phyloP scores from a whole-genome alignment of 2,329 filamentous ascomycete species.

The Aspergillus neoniger region DNA sequence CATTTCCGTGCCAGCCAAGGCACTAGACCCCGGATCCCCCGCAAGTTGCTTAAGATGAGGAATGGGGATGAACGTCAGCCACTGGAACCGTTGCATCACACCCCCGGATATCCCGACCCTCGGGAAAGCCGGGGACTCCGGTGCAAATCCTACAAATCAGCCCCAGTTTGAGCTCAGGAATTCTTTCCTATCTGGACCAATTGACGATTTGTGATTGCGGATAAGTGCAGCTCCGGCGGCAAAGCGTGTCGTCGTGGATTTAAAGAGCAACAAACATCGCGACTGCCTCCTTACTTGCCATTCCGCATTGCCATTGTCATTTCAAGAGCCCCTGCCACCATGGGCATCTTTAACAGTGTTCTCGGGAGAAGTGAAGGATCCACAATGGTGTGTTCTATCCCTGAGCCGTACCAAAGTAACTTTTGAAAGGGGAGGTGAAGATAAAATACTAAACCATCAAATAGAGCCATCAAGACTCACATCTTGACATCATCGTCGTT shows the following conservation, averaged over 20 bases:
- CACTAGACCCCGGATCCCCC: too few relatives aligned
- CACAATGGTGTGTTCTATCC: conserved; percentile 4
- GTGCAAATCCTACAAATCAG: background rate
- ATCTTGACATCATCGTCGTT: conserved; percentile 30
- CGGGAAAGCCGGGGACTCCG: conserved; percentile 1
- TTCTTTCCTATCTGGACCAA: background rate
- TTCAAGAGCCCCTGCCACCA: background rate
- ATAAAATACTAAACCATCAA: background rate
- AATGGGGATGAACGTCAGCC: background rate
- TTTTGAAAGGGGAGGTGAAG: too few relatives aligned
- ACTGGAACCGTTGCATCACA: background rate
- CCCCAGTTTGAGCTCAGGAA: background rate
- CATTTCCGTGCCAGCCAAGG: too few relatives aligned
- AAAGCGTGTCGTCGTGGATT: background rate
- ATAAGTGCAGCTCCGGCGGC: background rate
- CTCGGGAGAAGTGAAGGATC: background rate
- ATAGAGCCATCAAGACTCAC: conserved; percentile 1
- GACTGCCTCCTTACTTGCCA: background rate
- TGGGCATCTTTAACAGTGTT: conserved; percentile 6
- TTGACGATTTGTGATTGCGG: background rate
- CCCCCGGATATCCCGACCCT: conserved; percentile 1
- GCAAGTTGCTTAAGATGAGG: too few relatives aligned
- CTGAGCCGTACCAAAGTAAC: background rate
- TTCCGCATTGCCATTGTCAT: too few relatives aligned
- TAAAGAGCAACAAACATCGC: background rate